Evolutionary conservation across 108 stramenopile species (phyloP), one percentile per base, ranked within the genome.

Genomic region (Bacterosira constricta): DNA sequence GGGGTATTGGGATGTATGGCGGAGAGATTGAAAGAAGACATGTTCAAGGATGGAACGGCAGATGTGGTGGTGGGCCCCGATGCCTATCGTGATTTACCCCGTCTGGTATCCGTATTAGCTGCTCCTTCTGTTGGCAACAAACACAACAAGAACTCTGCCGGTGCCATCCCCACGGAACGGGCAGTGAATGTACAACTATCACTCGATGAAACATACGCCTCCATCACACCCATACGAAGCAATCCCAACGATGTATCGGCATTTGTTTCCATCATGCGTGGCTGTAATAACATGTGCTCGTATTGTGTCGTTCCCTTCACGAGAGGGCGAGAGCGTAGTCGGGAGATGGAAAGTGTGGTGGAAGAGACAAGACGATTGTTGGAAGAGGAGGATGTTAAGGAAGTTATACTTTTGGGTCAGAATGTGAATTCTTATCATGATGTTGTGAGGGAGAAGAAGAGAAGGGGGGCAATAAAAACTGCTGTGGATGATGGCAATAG

Each of bases 1-100:
- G 99, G 97, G 4, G 93, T 99, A 9, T 77, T 99, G 55, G 99
- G 99, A 1, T 99, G 99, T 84, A 99, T 99, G 99, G 98, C 99
- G 15, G 99, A 99, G 83, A 86, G 99, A 3, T 70, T 99, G 13
- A 95, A 99, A 80, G 83, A 87, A 32, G 80, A 93, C n/a, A 83
- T 99, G 51, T 85, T 99, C 47, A 75, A 88, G 63, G 89, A 95
- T 27, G 82, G 83, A 47, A 79, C 91, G 41, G 95, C 86, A 18
- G 98, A 99, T 84, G 37, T 99, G 23, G 93, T 99, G 1, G 97
- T 91, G 7, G 99, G 99, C 9, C 99, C 99, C 0, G 99, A 99
- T 82, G 98, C 97, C 17, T 99, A 99, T 71, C 88, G 98, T 11
- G 96, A 97, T 76, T 83, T 99, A n/a, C 98, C 98, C 8, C 71